These are phyloP conservation scores for Anthracocystis walkeri DNA, from an alignment of 1,284 basidiomycete genomes.

Conservation along the genomic window DNA sequence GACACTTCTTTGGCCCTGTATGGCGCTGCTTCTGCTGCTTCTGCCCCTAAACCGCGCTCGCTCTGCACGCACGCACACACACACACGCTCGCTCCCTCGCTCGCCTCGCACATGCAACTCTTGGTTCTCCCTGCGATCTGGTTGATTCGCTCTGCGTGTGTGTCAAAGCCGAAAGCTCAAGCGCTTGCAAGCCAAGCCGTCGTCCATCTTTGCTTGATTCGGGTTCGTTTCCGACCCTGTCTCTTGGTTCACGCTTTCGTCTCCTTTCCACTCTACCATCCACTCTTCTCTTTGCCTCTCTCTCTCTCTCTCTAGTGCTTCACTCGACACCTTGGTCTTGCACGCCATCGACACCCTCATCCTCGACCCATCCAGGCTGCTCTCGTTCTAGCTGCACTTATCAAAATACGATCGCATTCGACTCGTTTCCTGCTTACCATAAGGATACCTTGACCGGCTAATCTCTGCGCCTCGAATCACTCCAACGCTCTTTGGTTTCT, in stretches of 20 bases:
- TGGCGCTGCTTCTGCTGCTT: no score
- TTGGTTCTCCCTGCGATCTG: not conserved
- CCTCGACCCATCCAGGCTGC: not conserved
- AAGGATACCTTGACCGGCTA: slow-evolving; percentile 6
- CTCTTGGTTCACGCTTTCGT: not conserved
- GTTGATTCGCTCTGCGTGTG: not conserved
- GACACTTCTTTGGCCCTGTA: no score
- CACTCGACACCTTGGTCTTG: not conserved
- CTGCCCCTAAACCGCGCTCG: not conserved
- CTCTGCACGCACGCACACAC: slow-evolving; percentile 4
- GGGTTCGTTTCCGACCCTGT: slow-evolving; percentile 5
- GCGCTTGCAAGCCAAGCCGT: not conserved
- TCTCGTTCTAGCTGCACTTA: slow-evolving; percentile 1
- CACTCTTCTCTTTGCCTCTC: not conserved
- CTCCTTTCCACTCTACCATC: no score
- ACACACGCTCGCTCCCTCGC: not conserved
- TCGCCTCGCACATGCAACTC: not conserved
- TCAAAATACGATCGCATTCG: not conserved
- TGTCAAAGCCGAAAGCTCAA: slow-evolving; percentile 5
- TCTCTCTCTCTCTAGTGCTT: not conserved
- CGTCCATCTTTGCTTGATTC: not conserved
- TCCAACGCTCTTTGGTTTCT: not conserved
- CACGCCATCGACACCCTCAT: not conserved
- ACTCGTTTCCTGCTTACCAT: not conserved
- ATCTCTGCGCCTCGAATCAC: not conserved